phyloP scores from a whole-genome alignment of 768 basidiomycete species.

The Lenzites betulinus region DNA sequence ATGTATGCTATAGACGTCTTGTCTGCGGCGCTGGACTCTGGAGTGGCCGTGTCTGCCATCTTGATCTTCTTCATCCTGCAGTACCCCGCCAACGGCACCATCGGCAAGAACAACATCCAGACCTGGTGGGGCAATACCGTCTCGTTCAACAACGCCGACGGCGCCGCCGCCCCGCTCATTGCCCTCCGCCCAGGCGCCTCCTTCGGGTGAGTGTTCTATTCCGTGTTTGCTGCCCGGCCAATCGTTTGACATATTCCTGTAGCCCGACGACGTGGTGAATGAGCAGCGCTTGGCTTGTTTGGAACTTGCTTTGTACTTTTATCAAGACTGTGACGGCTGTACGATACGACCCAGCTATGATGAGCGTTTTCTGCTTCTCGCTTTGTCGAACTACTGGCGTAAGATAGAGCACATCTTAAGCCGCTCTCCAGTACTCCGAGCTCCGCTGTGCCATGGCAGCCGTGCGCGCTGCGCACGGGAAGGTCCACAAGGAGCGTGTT shows the following conservation, averaged over 20 bases:
- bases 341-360: not conserved
- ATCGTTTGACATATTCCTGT: not conserved
- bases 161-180: conserved; percentile 27
- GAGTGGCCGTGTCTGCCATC: conserved; percentile 39
- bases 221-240: not conserved
- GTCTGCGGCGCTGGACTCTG: conserved; percentile 75
- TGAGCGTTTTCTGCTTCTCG: not conserved
- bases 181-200: conserved; percentile 23
- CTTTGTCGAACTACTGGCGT: too few relatives aligned
- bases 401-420: too few relatives aligned
- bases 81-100: conserved; percentile 36
- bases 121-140: conserved; percentile 43
- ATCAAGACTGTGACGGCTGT: not conserved
- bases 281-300: not conserved
- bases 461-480: too few relatives aligned
- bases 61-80: conserved; percentile 37
- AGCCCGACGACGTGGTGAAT: conserved; percentile 13
- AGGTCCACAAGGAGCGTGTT: too few relatives aligned
- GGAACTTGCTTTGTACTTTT: not conserved
- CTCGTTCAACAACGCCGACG: conserved; percentile 35
- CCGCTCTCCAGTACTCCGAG: too few relatives aligned
- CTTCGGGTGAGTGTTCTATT: conserved; percentile 31
- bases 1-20: conserved; percentile 53
- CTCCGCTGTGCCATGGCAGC: too few relatives aligned
- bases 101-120: conserved; percentile 36